A percentile compares a stretch with the other conserved stretches of the same genome.
Conservation (phyloP, 768 basidiomycete species). For the Serendipita sp. region DNA sequence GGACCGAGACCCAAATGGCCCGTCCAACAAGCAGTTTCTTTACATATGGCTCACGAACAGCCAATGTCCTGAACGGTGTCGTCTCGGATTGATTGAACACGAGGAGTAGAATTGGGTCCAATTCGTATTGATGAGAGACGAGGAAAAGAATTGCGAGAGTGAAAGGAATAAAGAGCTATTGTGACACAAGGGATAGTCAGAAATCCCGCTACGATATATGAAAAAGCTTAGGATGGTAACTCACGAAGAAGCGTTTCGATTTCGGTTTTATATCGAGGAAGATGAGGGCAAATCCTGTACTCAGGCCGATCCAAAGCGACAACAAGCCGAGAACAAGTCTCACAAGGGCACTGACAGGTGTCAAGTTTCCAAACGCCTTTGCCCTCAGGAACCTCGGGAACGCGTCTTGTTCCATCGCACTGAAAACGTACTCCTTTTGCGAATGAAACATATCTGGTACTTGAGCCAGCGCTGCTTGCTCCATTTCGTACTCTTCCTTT, state of each 20-base stretch:
- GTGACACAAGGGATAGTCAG: neutral
- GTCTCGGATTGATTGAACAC: conserved; percentile 78
- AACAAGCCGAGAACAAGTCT: conserved; percentile 74
- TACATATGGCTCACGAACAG: conserved; percentile 87
- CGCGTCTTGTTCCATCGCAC: conserved; percentile 89
- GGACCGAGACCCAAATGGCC: conserved; percentile 76
- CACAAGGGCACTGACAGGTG: conserved; percentile 76
- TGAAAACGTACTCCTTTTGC: conserved; percentile 95
- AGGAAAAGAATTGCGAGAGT: conserved; percentile 78
- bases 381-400: conserved; percentile 88
- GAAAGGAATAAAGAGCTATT: conserved; percentile 74
- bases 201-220: neutral
- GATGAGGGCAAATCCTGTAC: conserved; percentile 76
- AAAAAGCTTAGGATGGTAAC: conserved; percentile 23
- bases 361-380: conserved; percentile 96
- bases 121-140: conserved; percentile 90
- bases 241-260: conserved; percentile 83
- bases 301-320: conserved; percentile 87
- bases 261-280: conserved; percentile 91
- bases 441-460: conserved; percentile 90
- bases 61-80: conserved; percentile 87
- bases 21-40: conserved; percentile 77
- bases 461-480: conserved; percentile 65
- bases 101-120: conserved; percentile 91
- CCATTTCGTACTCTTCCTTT: conserved; percentile 27